phyloP scores from a whole-genome alignment of 306 rosid genomes.

The Casuarina cunninghamiana region DNA sequence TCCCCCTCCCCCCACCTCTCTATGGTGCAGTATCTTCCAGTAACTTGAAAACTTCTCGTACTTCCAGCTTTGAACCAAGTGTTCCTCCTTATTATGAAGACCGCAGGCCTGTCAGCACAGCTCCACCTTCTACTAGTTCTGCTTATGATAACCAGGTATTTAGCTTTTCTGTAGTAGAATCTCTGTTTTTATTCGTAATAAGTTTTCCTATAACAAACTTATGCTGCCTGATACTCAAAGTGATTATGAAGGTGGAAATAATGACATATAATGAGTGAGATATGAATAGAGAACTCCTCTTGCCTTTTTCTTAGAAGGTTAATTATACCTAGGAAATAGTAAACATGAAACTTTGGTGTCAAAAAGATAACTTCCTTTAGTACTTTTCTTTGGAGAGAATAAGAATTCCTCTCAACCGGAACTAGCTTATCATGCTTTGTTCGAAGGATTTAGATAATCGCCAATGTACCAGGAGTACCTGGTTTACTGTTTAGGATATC shows the following conservation, averaged over 20 bases:
- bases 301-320: neutral
- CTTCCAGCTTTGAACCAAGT: constrained; percentile 49
- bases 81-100: constrained; percentile 50
- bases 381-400: too few species aligned
- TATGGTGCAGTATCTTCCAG: constrained; percentile 51
- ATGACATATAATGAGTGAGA: neutral
- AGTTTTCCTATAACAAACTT: neutral
- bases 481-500: neutral
- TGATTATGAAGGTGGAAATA: neutral
- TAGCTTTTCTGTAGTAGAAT: neutral
- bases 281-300: neutral
- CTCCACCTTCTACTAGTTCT: constrained; percentile 63
- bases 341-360: neutral
- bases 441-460: too few species aligned
- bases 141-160: constrained; percentile 68
- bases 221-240: neutral
- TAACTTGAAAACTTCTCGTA: constrained; percentile 46
- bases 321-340: neutral
- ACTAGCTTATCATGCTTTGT: too few species aligned
- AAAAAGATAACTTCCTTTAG: too few species aligned
- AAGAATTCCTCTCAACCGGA: too few species aligned
- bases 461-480: too few species aligned
- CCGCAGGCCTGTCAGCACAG: constrained; percentile 36
- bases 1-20: constrained; percentile 78
- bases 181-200: neutral